A percentile compares a stretch with the other conserved stretches of the same genome.
Conservation (phyloP, 208 protist genomes). For the Crithidia acanthocephali region DNA sequence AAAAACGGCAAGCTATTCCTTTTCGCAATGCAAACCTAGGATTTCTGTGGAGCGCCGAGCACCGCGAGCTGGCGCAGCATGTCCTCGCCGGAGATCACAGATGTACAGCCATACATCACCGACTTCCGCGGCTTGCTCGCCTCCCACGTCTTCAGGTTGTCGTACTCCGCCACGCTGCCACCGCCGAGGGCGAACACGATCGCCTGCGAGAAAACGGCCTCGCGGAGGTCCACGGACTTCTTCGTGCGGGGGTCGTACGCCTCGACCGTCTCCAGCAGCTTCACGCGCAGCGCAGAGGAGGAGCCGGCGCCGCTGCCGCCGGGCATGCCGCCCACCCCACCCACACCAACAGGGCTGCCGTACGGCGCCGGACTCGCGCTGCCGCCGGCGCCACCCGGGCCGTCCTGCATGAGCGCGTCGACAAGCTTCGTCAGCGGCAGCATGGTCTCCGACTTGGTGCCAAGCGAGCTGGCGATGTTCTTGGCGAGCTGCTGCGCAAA, state of each 20-base stretch:
- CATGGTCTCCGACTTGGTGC: conserved; percentile 59
- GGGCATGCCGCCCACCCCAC: conserved; percentile 3
- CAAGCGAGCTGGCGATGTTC: conserved; percentile 79
- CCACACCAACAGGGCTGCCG: conserved; percentile 19
- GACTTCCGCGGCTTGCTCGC: conserved; percentile 66
- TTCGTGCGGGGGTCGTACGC: conserved; percentile 79
- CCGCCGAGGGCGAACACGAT: conserved; percentile 90
- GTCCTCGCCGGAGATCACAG: conserved; percentile 76
- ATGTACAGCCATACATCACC: conserved; percentile 90
- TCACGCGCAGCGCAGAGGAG: conserved; percentile 20
- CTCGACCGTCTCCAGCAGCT: conserved; percentile 63
- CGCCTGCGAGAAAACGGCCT: conserved; percentile 80
- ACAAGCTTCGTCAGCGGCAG: conserved; percentile 89
- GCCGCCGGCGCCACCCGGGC: conserved; percentile 26
- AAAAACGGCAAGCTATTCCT: neutral
- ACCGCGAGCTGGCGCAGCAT: conserved; percentile 72
- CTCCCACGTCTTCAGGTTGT: conserved; percentile 90
- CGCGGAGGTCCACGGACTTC: conserved; percentile 61
- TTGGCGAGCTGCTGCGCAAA: conserved; percentile 88
- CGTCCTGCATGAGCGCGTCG: conserved; percentile 82
- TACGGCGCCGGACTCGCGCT: conserved; percentile 14
- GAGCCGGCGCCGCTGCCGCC: conserved; percentile 12
- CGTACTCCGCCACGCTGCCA: conserved; percentile 87
- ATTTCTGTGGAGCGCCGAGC: conserved; percentile 44
- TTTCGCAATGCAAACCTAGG: neutral